These are phyloP conservation scores for Sporothrix pseudoabietina DNA, from an alignment of 2,329 filamentous ascomycete species.

Conservation along the genomic window DNA sequence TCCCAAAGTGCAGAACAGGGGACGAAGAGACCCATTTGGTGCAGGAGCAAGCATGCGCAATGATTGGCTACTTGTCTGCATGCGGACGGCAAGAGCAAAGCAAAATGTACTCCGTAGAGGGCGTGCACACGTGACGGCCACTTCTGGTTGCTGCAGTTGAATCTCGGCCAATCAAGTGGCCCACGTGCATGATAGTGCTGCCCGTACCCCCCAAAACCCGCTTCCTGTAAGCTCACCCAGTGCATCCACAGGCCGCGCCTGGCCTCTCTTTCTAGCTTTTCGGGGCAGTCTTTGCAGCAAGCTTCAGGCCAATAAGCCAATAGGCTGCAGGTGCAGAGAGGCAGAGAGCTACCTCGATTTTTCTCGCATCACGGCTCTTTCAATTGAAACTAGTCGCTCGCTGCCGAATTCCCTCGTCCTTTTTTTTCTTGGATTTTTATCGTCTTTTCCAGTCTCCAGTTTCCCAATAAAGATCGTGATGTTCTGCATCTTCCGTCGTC, in stretches of 20 bases:
- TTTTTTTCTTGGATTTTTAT: not conserved
- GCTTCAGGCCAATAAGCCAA: not conserved
- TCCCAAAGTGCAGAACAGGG: not conserved
- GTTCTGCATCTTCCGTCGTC: not conserved
- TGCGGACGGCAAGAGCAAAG: not conserved
- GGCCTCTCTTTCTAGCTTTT: not conserved
- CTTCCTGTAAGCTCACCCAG: not conserved
- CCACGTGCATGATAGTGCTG: conserved; percentile 40
- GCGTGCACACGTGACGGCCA: conserved; percentile 13
- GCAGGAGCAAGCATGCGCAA: not conserved
- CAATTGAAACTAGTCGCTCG: not conserved
- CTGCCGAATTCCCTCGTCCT: conserved; percentile 13
- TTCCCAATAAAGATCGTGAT: not conserved
- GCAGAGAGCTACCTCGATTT: not conserved
- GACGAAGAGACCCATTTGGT: not conserved
- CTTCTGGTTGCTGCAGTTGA: not conserved
- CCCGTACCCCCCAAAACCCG: not conserved
- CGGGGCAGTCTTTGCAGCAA: not conserved
- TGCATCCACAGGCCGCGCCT: conserved; percentile 8
- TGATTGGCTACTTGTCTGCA: conserved; percentile 16
- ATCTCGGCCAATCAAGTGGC: conserved; percentile 39
- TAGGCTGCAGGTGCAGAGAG: no score
- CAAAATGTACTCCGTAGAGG: not conserved
- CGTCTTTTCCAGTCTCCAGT: not conserved
- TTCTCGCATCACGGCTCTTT: conserved; percentile 1